Conservation (phyloP, 352 stramenopile genomes). For the Pythium volutum region DNA sequence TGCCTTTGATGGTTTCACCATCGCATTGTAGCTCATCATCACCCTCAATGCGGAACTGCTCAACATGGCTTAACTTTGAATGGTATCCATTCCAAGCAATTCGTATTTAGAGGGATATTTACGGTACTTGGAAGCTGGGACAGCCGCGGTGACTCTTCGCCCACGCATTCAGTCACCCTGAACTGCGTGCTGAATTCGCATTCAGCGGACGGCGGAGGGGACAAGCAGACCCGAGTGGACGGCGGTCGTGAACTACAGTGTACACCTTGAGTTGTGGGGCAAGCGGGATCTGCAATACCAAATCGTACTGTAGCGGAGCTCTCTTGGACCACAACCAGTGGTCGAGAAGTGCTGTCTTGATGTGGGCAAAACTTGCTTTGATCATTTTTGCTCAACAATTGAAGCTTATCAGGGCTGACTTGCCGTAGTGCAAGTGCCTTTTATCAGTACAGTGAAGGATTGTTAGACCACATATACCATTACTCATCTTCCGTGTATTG, state of each 20-base stretch:
- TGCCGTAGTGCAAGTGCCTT: too few relatives aligned
- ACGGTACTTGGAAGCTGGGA: neutral
- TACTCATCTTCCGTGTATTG: neutral
- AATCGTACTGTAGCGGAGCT: too few relatives aligned
- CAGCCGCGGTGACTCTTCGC: conserved; percentile 3
- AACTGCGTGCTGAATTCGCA: conserved; percentile 6
- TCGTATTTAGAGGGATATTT: conserved; percentile 10
- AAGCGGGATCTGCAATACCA: too few relatives aligned
- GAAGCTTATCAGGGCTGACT: too few relatives aligned
- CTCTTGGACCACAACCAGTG: too few relatives aligned
- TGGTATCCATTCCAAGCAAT: neutral
- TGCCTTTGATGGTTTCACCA: conserved; percentile 39
- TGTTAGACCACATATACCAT: neutral
- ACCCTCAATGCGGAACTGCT: neutral
- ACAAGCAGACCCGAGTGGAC: too few relatives aligned
- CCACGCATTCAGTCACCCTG: conserved; percentile 11
- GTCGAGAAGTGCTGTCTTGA: too few relatives aligned
- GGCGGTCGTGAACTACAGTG: too few relatives aligned
- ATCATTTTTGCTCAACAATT: too few relatives aligned
- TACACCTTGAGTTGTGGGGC: too few relatives aligned
- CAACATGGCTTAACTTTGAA: conserved; percentile 22
- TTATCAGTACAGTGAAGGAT: too few relatives aligned
- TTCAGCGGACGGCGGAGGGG: conserved; percentile 7
- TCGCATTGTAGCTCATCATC: neutral
- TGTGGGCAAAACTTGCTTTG: too few relatives aligned